Evolutionary conservation across 2,329 filamentous ascomycete genomes (phyloP), one percentile per base, ranked within the genome.

Genomic region (Fonsecaea monophora): DNA sequence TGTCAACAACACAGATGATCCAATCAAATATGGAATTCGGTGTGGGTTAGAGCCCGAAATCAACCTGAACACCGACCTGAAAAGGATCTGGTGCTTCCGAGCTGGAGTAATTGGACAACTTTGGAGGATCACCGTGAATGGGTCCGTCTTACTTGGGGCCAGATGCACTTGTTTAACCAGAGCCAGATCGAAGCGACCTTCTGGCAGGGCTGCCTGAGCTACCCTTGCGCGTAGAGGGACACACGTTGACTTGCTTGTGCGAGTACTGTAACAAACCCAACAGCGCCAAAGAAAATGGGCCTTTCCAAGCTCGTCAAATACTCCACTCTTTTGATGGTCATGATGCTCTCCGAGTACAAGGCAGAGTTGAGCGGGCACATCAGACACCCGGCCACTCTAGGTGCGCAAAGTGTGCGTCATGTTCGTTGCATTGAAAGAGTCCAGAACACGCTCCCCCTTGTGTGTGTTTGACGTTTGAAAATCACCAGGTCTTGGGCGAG

Each of bases 141-240:
- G 21, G 18, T 50, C 45, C 21, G 45, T 50, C 45, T 25, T 25
- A 12, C 45, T 50, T 50, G 45, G 45, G 45, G 18, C 21, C 7
- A 50, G 45, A 50, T 50, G 21, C 45, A 50, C 45, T 50, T 50
- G 45, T 18, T 13, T 25, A 50, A 25, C 45, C 18, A 50, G 8
- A 50, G 18, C 21, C 21, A 50, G 21, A 50, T 30, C 21, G 45
- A 25, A 25, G 4, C 21, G 45, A 30, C 8, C 18, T 25, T 25
- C 18, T 50, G 21, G 13, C 21, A 18, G 18, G 45, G 45, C 45
- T 50, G 18, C 12, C 45, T 50, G 45, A 8, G 45, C 18, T 13
- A 30, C 18, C 21, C 7, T 10, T 50, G 45, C 21, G 12, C 9
- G 9, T 8, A 50, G 45, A 4, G 45, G 15, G 18, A 50, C 45